Conservation (phyloP, 2,329 filamentous ascomycete genomes). For the Sodiomyces alkalinus region DNA sequence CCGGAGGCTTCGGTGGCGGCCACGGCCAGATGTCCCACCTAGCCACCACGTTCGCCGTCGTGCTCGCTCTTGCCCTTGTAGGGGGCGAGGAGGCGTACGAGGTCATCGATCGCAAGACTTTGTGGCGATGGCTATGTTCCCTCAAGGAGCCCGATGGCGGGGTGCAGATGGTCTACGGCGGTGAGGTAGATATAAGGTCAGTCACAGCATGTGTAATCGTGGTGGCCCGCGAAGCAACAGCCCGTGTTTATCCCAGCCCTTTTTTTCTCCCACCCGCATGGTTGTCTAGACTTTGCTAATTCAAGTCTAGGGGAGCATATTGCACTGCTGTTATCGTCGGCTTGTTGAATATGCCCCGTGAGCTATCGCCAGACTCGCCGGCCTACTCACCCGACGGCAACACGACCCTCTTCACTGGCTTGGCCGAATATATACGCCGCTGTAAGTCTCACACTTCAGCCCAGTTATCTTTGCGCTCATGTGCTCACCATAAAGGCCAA, state of each 20-base stretch:
- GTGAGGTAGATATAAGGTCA: slow-evolving; percentile 84
- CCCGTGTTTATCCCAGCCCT: no score
- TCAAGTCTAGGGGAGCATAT: slow-evolving; percentile 63
- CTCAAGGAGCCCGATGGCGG: slow-evolving; percentile 80
- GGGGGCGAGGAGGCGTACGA: slow-evolving; percentile 60
- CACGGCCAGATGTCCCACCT: slow-evolving; percentile 80
- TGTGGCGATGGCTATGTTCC: slow-evolving; percentile 83
- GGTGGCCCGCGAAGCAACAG: no score
- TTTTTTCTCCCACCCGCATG: background rate
- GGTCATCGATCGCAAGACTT: slow-evolving; percentile 62
- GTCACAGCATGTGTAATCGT: no score
- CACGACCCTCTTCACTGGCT: slow-evolving; percentile 50
- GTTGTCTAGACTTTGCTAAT: slow-evolving; percentile 5
- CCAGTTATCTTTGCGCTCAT: slow-evolving; percentile 2
- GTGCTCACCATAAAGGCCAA: slow-evolving; percentile 43
- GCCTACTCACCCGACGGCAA: slow-evolving; percentile 43
- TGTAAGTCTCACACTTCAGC: slow-evolving; percentile 40
- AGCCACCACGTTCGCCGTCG: slow-evolving; percentile 73
- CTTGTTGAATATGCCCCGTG: slow-evolving; percentile 67
- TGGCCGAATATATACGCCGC: slow-evolving; percentile 65
- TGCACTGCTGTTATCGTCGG: slow-evolving; percentile 77
- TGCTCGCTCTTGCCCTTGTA: slow-evolving; percentile 65
- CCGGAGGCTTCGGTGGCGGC: slow-evolving; percentile 86
- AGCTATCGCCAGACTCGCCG: slow-evolving; percentile 59
- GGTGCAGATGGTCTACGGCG: slow-evolving; percentile 75